These are phyloP conservation scores for Colletotrichum tanaceti DNA, from an alignment of 2,329 filamentous ascomycete species.

Conservation along the genomic window DNA sequence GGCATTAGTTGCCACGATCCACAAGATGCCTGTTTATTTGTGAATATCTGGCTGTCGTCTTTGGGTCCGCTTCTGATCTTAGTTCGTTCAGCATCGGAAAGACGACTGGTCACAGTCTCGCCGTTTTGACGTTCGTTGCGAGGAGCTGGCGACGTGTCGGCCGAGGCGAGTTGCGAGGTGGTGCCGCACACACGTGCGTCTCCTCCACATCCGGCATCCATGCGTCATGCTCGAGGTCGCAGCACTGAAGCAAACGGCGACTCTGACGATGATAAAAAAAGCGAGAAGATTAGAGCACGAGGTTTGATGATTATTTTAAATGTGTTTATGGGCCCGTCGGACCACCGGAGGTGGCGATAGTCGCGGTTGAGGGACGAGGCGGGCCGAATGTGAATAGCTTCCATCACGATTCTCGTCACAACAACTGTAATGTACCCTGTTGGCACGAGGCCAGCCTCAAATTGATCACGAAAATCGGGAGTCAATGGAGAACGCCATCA, in stretches of 20 bases:
- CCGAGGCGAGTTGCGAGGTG: conserved; percentile 8
- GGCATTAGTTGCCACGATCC: not conserved
- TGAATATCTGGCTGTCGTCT: too few relatives aligned
- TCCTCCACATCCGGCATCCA: conserved; percentile 39
- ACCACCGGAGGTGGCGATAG: not conserved
- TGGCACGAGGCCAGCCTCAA: not conserved
- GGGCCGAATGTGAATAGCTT: conserved; percentile 34
- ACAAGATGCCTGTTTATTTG: too few relatives aligned
- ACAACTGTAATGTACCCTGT: not conserved
- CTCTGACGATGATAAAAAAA: not conserved
- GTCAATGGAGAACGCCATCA: too few relatives aligned
- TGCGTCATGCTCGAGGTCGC: conserved; percentile 26
- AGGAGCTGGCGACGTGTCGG: conserved; percentile 7
- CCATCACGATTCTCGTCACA: not conserved
- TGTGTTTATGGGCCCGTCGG: not conserved
- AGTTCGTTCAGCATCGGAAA: not conserved
- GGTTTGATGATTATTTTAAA: not conserved
- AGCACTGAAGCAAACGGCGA: not conserved
- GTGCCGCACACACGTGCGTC: conserved; percentile 36
- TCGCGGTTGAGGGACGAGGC: not conserved
- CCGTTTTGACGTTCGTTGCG: not conserved
- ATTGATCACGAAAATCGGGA: not conserved
- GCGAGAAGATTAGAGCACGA: not conserved
- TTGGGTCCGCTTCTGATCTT: too few relatives aligned
- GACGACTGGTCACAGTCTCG: not conserved